These are phyloP conservation scores for Abortiporus biennis DNA, from an alignment of 1,284 basidiomycete species.

Conservation along the genomic window DNA sequence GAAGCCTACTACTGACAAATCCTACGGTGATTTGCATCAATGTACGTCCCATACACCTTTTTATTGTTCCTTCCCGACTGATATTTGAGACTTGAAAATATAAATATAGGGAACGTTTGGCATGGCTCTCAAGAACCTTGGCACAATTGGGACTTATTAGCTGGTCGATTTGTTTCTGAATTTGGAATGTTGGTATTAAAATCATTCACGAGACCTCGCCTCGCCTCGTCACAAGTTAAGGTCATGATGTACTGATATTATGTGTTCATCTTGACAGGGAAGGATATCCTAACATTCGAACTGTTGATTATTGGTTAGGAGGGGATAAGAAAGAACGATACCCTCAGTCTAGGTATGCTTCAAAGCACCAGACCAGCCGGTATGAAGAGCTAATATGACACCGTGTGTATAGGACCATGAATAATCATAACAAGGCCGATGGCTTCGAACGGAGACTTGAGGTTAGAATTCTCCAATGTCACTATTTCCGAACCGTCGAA, in stretches of 20 bases:
- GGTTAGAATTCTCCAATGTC: constrained; percentile 28
- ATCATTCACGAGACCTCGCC: neutral
- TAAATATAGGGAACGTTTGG: constrained; percentile 85
- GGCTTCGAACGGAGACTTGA: constrained; percentile 86
- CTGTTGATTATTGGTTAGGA: constrained; percentile 78
- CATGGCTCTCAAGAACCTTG: constrained; percentile 84
- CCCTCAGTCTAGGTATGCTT: constrained; percentile 76
- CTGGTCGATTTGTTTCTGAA: constrained; percentile 86
- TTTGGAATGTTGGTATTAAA: constrained; percentile 66
- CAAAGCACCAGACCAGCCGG: neutral
- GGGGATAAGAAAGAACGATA: constrained; percentile 66
- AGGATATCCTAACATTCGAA: constrained; percentile 79
- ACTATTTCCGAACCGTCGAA: constrained; percentile 6
- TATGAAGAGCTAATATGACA: neutral
- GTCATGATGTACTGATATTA: neutral
- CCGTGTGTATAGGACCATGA: constrained; percentile 52
- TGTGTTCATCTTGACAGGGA: constrained; percentile 41
- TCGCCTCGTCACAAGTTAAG: too few species aligned
- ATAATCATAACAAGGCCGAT: constrained; percentile 85
- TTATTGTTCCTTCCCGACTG: too few species aligned
- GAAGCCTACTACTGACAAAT: constrained; percentile 66
- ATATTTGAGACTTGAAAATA: too few species aligned
- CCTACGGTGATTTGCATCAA: constrained; percentile 82
- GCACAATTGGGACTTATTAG: constrained; percentile 83
- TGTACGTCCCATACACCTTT: constrained; percentile 58